Evolutionary conservation across 2,329 filamentous ascomycete genomes (phyloP), one percentile per base, ranked within the genome.

Genomic region (Madurella mycetomatis): DNA sequence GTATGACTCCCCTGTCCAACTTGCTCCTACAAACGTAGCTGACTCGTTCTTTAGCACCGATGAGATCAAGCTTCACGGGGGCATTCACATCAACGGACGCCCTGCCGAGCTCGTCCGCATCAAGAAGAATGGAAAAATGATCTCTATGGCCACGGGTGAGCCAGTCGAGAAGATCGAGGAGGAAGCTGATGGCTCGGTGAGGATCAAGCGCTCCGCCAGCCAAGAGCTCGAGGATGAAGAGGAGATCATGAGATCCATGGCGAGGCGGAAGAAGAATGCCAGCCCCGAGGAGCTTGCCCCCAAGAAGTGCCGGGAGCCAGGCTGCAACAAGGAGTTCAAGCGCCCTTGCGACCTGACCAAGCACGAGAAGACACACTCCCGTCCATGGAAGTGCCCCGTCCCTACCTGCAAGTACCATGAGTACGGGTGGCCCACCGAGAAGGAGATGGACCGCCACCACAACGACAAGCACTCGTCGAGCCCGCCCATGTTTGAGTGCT

Each of bases 341-440:
- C 86, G 94, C 58, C 90, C 90, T n/a, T 97, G 94, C 72, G 94
- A 99, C 70, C 77, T 97, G 55, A 96, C 91, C 62, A 97, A 97
- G 78, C 94, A 99, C 73, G 88, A 95, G 75, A 99, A 97, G 79
- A 97, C 92, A 0, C 94, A 99, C 71, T 91, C 90, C 53, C 88
- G 94, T 37, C 94, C 92, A 9, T 96, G 89, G 88, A 99, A 99
- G 77, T 99, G 94, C 72, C 81, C 85, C 7, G 77, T 89, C 18
- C 67, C 81, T 41, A 85, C 82, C 44, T 97, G 94, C 87, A 95
- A 95, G 69, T 97, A 96, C 72, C 84, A 88, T 69, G 82, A 87
- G 34, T 84, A 88, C 64, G 94, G 94, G 47, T 97, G 92, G 88
- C 92, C 94, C 4, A 97, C 94, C 0, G 92, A 97, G 73, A 97